Conservation (phyloP, 2,329 filamentous ascomycete genomes). For the Fusarium solani-melongenae region DNA sequence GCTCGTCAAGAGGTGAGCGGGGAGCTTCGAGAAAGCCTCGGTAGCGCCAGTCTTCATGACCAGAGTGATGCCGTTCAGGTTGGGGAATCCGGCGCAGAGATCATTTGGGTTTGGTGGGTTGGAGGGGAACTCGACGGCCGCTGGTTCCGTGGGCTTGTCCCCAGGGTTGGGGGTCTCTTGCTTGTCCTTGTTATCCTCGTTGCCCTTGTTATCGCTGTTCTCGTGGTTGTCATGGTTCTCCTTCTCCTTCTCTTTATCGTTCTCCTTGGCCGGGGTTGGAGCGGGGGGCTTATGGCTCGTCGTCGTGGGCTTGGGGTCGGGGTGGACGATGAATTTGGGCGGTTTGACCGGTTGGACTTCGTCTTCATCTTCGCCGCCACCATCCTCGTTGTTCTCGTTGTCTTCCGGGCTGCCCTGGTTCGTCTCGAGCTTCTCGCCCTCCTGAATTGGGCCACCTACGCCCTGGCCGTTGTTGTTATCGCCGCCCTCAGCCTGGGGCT, state of each 20-base stretch:
- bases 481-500: background rate
- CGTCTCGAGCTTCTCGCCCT: background rate
- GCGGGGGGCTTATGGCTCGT: background rate
- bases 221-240: background rate
- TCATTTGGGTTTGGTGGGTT: constrained; percentile 22
- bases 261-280: background rate
- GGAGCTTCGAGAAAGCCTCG: constrained; percentile 64
- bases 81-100: constrained; percentile 55
- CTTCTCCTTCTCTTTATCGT: constrained; percentile 6
- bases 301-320: background rate
- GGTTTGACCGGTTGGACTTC: background rate
- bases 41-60: constrained; percentile 71
- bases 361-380: constrained; percentile 9
- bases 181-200: background rate
- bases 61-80: constrained; percentile 58
- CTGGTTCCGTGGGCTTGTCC: background rate
- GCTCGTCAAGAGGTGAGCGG: constrained; percentile 66
- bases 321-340: background rate
- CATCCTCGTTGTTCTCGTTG: background rate
- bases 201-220: background rate
- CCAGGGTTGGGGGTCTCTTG: background rate
- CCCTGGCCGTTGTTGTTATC: constrained; percentile 12
- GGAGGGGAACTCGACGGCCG: constrained; percentile 19
- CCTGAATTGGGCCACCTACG: background rate
- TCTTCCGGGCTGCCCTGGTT: constrained; percentile 7